These are phyloP conservation scores for Fusarium robinianum DNA, from an alignment of 2,329 filamentous ascomycete species.

Conservation along the genomic window DNA sequence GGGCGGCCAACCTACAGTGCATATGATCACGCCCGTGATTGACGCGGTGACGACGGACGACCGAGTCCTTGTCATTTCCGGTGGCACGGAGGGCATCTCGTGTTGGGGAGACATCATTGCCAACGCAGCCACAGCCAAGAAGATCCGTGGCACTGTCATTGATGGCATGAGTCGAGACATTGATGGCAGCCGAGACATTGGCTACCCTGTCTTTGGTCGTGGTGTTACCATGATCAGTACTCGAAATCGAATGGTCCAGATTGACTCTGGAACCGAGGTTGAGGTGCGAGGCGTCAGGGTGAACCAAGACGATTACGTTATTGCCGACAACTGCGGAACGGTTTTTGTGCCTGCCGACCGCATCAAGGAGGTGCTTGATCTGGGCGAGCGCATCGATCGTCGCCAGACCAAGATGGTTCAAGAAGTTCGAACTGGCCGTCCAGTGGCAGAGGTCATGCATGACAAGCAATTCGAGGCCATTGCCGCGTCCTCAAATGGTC, in stretches of 20 bases:
- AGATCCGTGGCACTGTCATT: constrained; percentile 39
- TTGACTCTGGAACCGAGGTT: constrained; percentile 15
- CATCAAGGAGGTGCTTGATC: constrained; percentile 18
- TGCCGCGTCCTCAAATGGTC: neutral
- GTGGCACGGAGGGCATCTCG: constrained; percentile 22
- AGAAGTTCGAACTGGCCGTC: constrained; percentile 8
- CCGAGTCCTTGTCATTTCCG: constrained; percentile 15
- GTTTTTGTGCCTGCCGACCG: constrained; percentile 16
- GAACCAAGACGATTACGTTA: constrained; percentile 23
- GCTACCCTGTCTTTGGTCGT: constrained; percentile 42
- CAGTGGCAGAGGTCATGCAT: constrained; percentile 20
- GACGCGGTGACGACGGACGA: constrained; percentile 6
- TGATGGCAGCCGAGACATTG: constrained; percentile 39
- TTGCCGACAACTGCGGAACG: constrained; percentile 23
- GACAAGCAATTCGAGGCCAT: constrained; percentile 15
- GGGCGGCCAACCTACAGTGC: neutral
- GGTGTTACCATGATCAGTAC: constrained; percentile 42
- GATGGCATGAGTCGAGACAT: constrained; percentile 42
- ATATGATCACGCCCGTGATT: constrained; percentile 19
- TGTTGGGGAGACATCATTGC: constrained; percentile 30
- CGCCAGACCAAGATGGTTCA: constrained; percentile 14
- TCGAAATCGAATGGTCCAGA: constrained; percentile 39
- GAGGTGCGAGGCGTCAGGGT: constrained; percentile 22
- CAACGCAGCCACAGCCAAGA: constrained; percentile 28
- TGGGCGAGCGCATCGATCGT: constrained; percentile 12